phyloP scores from a whole-genome alignment of 306 rosid genomes.

The Macrotyloma uniflorum region DNA sequence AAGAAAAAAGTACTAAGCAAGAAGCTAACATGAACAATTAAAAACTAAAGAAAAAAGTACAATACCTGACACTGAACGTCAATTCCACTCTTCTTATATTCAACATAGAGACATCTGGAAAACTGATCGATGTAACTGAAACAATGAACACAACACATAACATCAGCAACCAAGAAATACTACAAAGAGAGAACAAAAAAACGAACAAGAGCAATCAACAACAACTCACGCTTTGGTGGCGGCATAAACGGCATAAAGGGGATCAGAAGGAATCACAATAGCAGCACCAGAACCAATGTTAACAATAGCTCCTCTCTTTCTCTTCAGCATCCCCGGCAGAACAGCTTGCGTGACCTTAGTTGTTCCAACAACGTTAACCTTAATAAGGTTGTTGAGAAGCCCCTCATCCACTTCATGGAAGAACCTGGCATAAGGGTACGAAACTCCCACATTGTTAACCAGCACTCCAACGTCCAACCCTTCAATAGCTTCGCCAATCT shows the following conservation, averaged over 20 bases:
- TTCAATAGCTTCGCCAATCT: slow-evolving; percentile 61
- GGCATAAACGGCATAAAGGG: slow-evolving; percentile 92
- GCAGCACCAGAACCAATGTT: slow-evolving; percentile 98
- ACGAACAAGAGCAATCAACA: background rate
- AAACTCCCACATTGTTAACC: slow-evolving; percentile 83
- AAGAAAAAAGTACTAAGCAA: background rate
- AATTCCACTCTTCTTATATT: slow-evolving; percentile 91
- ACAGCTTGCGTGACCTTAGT: slow-evolving; percentile 89
- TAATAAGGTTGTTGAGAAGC: slow-evolving; percentile 70
- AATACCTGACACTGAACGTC: slow-evolving; percentile 99
- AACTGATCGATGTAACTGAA: slow-evolving; percentile 93
- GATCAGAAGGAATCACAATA: slow-evolving; percentile 90
- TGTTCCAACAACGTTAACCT: slow-evolving; percentile 86
- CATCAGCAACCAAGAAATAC: background rate
- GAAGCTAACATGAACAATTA: background rate
- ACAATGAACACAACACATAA: slow-evolving; percentile 5
- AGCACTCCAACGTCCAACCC: slow-evolving; percentile 84
- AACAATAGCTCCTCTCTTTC: slow-evolving; percentile 89
- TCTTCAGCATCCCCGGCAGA: slow-evolving; percentile 81
- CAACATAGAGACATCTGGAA: slow-evolving; percentile 89
- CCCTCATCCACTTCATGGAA: slow-evolving; percentile 89
- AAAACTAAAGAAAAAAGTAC: slow-evolving; percentile 22
- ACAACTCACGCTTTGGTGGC: slow-evolving; percentile 87
- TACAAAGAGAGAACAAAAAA: background rate
- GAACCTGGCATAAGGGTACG: slow-evolving; percentile 91